Conservation (phyloP, 345 rosid species). For the Gossypium sturtianum region DNA sequence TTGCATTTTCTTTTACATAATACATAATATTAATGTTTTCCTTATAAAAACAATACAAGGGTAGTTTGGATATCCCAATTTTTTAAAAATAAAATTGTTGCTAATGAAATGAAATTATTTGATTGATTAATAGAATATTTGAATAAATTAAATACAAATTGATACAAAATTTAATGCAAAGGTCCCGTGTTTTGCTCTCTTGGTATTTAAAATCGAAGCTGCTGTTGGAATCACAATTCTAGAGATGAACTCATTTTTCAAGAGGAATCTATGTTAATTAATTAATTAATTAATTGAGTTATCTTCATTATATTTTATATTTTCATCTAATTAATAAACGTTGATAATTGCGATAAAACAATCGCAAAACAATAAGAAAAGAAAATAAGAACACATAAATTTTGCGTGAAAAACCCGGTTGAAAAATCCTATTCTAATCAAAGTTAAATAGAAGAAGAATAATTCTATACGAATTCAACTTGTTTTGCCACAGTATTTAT, state of each 20-base stretch:
- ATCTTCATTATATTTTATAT: not conserved
- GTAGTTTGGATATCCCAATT: not conserved
- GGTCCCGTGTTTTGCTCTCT: conserved; percentile 35
- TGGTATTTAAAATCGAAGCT: not conserved
- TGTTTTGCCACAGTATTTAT: too few species aligned
- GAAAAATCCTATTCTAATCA: too few species aligned
- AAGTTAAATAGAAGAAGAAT: too few species aligned
- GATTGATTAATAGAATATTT: too few species aligned
- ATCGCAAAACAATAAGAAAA: too few species aligned
- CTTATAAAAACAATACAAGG: too few species aligned
- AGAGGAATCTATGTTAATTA: not conserved
- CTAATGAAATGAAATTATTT: not conserved
- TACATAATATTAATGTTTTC: too few species aligned
- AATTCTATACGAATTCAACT: too few species aligned
- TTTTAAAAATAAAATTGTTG: too few species aligned
- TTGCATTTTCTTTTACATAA: too few species aligned
- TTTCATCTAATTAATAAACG: not conserved
- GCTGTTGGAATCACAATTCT: not conserved
- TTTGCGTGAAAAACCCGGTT: rapidly evolving
- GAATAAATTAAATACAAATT: not conserved
- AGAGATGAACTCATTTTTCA: not conserved
- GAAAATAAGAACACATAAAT: too few species aligned
- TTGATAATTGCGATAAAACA: rapidly evolving
- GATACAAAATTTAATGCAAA: not conserved
- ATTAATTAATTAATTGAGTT: not conserved